Evolutionary conservation across 2,329 filamentous ascomycete genomes (phyloP), one percentile per base, ranked within the genome.

Genomic region (Aureobasidium uvarum): DNA sequence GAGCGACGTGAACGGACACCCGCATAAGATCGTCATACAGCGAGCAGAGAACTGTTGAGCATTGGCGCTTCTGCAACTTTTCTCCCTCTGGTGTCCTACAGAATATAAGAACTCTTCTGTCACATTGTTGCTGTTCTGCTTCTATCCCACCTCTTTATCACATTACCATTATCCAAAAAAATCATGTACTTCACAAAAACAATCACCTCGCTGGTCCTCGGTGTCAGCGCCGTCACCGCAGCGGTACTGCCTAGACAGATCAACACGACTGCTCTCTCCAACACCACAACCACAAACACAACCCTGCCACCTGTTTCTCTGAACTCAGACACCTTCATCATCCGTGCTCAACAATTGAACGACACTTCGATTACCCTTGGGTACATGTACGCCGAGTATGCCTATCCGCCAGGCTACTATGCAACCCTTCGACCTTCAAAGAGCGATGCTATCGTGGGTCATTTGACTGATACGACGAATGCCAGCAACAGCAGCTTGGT

Each of bases 331-430:
- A 64, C 62, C 46, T 68, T 68, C 66, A 66, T 66, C 31, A 56
- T 65, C 25, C 67, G 65, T 50, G 59, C 66, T 43, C 64, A 46
- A 23, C 59, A 56, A 14, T 39, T 66, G 2, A 65, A 62, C 43
- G 51, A 56, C 41, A 65, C 54, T 64, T 68, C 67, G 23, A 63
- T 64, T n/a, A 65, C 66, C 23, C 52, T 66, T 2, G 67, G 67
- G 23, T 68, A 67, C 50, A 64, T 68, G 48, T 65, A 60, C 43
- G 66, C 66, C 46, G 63, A 67, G 50, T 67, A 67, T 43, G 43
- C 63, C 13, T 68, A 68, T 55, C 51, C 43, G 6, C 51, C 62
- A 14, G 67, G 66, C 33, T 68, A 68, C 60, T 60, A 41, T 33
- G 67, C 67, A 14, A 66, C 67, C 13, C 60, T 68, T 6, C 50